Percentiles rank a stretch among this genome's conserved stretches.
These are phyloP conservation scores for Blastobotrys attinorum DNA, from an alignment of 805 yeast species.

Conservation along the genomic window DNA sequence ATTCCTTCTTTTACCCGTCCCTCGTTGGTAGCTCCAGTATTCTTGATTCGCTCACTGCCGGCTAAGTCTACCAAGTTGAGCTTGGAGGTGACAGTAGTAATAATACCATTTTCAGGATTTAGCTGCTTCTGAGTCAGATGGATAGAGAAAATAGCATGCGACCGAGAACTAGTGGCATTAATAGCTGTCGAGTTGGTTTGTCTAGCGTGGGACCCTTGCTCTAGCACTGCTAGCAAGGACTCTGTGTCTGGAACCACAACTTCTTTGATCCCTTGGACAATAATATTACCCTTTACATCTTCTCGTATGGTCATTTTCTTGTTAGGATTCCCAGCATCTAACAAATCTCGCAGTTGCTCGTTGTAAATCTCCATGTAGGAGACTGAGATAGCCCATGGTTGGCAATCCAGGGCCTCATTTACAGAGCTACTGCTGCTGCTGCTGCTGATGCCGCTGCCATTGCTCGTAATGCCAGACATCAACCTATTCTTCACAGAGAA, in stretches of 20 bases:
- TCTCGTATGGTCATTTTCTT: conserved; percentile 42
- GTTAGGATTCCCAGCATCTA: conserved; percentile 23
- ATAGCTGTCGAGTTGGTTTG: conserved; percentile 58
- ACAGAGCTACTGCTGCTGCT: not conserved
- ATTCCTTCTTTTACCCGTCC: conserved; percentile 54
- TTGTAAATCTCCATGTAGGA: conserved; percentile 65
- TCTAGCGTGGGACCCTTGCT: conserved; percentile 43
- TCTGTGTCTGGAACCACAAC: conserved; percentile 34
- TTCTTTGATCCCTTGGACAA: conserved; percentile 50
- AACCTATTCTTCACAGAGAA: not conserved
- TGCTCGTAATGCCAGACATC: too few species aligned
- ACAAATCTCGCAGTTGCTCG: conserved; percentile 57
- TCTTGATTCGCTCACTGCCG: conserved; percentile 54
- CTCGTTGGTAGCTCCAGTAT: conserved; percentile 42
- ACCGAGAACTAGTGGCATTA: conserved; percentile 62
- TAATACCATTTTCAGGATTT: conserved; percentile 18
- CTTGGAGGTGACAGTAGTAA: conserved; percentile 39
- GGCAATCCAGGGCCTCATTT: not conserved
- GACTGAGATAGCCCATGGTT: conserved; percentile 22
- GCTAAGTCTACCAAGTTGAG: conserved; percentile 63
- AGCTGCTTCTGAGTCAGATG: conserved; percentile 43
- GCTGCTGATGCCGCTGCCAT: not conserved
- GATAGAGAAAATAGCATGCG: conserved; percentile 65
- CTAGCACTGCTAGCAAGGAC: conserved; percentile 38
- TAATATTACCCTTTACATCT: conserved; percentile 45